These are phyloP conservation scores for Coniochaeta pulveracea DNA, from an alignment of 2,329 filamentous ascomycete species.

Conservation along the genomic window DNA sequence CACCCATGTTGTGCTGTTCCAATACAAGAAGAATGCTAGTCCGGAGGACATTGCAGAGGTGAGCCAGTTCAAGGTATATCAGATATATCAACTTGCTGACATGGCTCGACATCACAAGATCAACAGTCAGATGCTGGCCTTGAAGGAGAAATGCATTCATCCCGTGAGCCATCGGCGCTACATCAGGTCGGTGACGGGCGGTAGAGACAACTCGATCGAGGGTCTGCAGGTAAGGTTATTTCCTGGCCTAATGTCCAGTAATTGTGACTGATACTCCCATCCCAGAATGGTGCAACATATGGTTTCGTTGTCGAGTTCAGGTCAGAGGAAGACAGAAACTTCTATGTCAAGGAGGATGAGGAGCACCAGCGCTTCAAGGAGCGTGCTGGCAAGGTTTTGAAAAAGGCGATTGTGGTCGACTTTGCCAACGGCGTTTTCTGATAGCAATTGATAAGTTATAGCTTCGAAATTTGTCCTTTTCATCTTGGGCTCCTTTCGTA, in stretches of 20 bases:
- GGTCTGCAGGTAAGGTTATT: conserved; percentile 40
- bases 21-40: conserved; percentile 9
- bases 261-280: conserved; percentile 6
- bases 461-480: no score
- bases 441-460: no score
- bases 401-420: conserved; percentile 27
- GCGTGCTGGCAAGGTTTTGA: conserved; percentile 18
- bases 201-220: conserved; percentile 51
- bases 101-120: conserved; percentile 5
- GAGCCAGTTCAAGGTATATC: background rate
- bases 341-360: conserved; percentile 27
- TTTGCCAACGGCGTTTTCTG: conserved; percentile 12
- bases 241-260: no score
- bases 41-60: conserved; percentile 3
- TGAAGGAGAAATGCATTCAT: conserved; percentile 48
- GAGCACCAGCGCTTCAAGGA: conserved; percentile 25
- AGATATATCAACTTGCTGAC: conserved; percentile 2
- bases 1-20: conserved; percentile 11
- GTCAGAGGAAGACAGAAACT: conserved; percentile 26
- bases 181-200: conserved; percentile 45
- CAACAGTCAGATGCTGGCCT: conserved; percentile 34
- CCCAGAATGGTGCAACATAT: conserved; percentile 27
- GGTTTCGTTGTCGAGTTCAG: conserved; percentile 29
- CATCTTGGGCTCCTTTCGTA: no score
- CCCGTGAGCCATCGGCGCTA: conserved; percentile 48